Evolutionary conservation across 2,329 filamentous ascomycete species (phyloP), one percentile per base, ranked within the genome.

Genomic region (Ascochyta fabae): DNA sequence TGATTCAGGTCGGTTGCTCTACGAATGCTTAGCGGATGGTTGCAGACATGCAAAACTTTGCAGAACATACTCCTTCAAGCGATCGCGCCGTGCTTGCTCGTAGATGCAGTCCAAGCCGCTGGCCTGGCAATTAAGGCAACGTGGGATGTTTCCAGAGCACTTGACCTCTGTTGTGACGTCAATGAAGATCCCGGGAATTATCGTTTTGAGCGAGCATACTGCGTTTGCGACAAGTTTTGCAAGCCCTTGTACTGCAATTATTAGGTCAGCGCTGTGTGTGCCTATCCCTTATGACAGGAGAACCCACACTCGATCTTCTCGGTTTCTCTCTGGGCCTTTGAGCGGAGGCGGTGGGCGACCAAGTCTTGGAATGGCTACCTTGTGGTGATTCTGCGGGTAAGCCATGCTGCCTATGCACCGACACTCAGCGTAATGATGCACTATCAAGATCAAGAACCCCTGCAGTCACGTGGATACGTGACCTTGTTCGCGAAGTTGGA

Each of bases 1-100:
- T 63, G 58, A 6, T 70, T 71, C 8, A 65, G 43, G 16, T 64
- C 48, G 15, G 59, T 69, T 9, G 66, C 62, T 57, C 66, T 69
- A 9, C 10, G 24, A 9, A 8, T 1, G 22, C 2, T 43, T 27
- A 23, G 40, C 15, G 15, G 9, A 10, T 13, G 26, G 19, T 29
- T 22, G 34, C 15, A 12, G 16, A 9, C 31, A n/a, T 16, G 12
- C 3, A 15, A 12, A 29, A 6, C 2, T 3, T 16, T 3, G 9
- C 12, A n/a, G 13, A 9, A 46, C 62, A 23, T 43, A 67, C 66
- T 68, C 64, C 48, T 53, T 63, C 4, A 70, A 54, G 12, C 64
- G 65, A 49, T 70, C 66, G 26, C 62, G 58, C 2, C 68, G 64
- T 24, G 64, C 56, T 48, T 62, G 60, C 39, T 68, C 68, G 19